A percentile compares a stretch with the other conserved stretches of the same genome.
Conservation (phyloP, 441 rosid species). For the Mallotus japonicus region DNA sequence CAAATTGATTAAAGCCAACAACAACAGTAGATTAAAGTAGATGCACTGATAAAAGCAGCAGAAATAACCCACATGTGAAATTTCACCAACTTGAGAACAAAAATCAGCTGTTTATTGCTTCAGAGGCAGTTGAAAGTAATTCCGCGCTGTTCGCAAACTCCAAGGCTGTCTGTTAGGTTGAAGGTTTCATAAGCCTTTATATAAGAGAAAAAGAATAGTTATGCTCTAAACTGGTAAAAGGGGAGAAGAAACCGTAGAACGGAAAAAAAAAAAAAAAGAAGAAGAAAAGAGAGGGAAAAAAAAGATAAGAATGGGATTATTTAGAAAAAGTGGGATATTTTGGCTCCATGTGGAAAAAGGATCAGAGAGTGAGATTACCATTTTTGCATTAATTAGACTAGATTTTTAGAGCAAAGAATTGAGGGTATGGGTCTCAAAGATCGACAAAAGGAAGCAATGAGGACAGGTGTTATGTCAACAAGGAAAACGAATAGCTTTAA, state of each 20-base stretch:
- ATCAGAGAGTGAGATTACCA: slow-evolving; percentile 7
- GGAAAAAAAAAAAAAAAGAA: not conserved
- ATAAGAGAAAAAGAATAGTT: slow-evolving; percentile 11
- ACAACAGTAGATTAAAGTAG: slow-evolving; percentile 6
- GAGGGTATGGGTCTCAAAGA: slow-evolving; percentile 14
- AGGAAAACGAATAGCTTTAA: slow-evolving; percentile 7
- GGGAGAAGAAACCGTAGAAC: not conserved
- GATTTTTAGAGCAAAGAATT: slow-evolving; percentile 8
- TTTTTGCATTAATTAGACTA: slow-evolving; percentile 16
- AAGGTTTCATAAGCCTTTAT: slow-evolving; percentile 2
- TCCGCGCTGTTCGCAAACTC: slow-evolving; percentile 20
- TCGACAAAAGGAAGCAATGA: slow-evolving; percentile 11
- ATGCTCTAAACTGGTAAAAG: slow-evolving; percentile 3
- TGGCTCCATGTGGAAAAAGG: slow-evolving; percentile 5
- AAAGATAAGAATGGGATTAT: slow-evolving; percentile 10
- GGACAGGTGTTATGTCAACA: slow-evolving; percentile 21
- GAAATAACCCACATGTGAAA: slow-evolving; percentile 18
- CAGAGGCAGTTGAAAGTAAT: slow-evolving; percentile 18
- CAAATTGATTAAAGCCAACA: slow-evolving; percentile 8
- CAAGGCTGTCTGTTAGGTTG: slow-evolving; percentile 5
- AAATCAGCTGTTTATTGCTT: slow-evolving; percentile 11
- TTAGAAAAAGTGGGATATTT: slow-evolving; percentile 16
- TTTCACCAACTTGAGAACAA: slow-evolving; percentile 24
- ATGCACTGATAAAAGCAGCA: slow-evolving; percentile 15
- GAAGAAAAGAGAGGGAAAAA: slow-evolving; percentile 3